phyloP scores from a whole-genome alignment of 2,329 filamentous ascomycete genomes.

The Lachnum nothofagi region DNA sequence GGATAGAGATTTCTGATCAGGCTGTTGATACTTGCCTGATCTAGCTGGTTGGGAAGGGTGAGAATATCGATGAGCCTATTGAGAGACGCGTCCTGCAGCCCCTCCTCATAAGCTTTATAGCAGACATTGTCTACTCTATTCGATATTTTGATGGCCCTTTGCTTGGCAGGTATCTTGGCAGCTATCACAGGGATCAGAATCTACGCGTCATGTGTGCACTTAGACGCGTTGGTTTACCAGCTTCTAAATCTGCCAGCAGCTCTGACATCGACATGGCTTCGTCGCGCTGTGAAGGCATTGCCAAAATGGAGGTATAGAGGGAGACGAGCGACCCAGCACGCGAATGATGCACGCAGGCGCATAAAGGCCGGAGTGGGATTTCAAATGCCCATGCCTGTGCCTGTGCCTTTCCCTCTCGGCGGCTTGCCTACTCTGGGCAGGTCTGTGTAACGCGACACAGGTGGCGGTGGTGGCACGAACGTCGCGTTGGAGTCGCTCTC shows the following conservation, averaged over 20 bases:
- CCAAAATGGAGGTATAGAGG: slow-evolving; percentile 8
- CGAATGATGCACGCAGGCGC: not conserved
- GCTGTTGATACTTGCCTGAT: slow-evolving; percentile 66
- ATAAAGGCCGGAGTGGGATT: not conserved
- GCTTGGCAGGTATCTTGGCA: slow-evolving; percentile 58
- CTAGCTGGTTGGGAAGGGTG: slow-evolving; percentile 62
- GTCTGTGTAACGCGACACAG: slow-evolving; percentile 6
- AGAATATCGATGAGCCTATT: slow-evolving; percentile 61
- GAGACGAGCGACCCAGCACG: too few species aligned
- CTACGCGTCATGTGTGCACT: slow-evolving; percentile 5
- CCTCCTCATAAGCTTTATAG: slow-evolving; percentile 60
- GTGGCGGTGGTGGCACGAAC: not conserved
- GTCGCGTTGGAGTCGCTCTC: too few species aligned
- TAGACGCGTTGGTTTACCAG: slow-evolving; percentile 26
- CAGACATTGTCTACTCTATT: slow-evolving; percentile 58
- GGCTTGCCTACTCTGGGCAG: slow-evolving; percentile 2
- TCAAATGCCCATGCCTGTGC: not conserved
- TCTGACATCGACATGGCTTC: slow-evolving; percentile 15
- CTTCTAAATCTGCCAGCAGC: slow-evolving; percentile 25
- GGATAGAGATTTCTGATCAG: slow-evolving; percentile 75
- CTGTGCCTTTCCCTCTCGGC: not conserved
- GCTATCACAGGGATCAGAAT: slow-evolving; percentile 37
- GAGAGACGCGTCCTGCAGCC: slow-evolving; percentile 58
- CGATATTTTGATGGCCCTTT: slow-evolving; percentile 58
- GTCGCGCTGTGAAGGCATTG: slow-evolving; percentile 5